Base-by-base conservation (phyloP, 768 basidiomycete species). In the Amylocystis lapponica region DNA sequence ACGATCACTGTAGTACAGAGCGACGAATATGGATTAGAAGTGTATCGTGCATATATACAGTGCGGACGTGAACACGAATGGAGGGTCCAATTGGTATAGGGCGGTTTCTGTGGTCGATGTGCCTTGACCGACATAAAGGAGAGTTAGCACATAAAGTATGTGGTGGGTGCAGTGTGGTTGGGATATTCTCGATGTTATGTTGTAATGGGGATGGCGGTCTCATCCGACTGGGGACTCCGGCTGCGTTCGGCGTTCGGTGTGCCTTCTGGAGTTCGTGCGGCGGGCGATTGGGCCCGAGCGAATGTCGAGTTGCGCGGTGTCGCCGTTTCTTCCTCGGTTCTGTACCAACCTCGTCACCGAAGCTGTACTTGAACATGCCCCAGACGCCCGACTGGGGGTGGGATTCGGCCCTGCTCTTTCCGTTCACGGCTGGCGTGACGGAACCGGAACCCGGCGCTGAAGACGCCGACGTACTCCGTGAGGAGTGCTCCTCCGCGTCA, bases 301-400 rank as follows among this genome's bases (percentile, higher is more conserved):
- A 65, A 57, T 16, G 65, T 38, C 2, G 72, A 67, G 60, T 64
- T 69, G 43, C 69, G 68, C 36, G 77, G 75, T 26, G 77, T 78
- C 27, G 63, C 64, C 70, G 44, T 70, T 52, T 6, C 38, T 46
- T 8, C 41, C 41, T 6, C 33, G 22, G 21, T 21, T 23, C 40
- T 20, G 45, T 21, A 19, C 20, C 20, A 22, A n/a, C 21, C n/a
- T n/a, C n/a, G 16, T 29, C 17, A 41, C 39, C 43, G 35, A 45
- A 21, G 36, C 19, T 32, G 10, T 35, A 27, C 23, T 14, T 13
- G 29, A 22, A 20, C 27, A n/a, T 26, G 25, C 36, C 39, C 50
- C 50, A 51, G n/a, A 48, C 34, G 13, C 36, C 36, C 29, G 19
- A 37, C 16, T 27, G 26, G 11, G 36, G 35, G 27, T 35, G 21